Percentiles rank a stretch among this genome's conserved stretches.
phyloP scores from a whole-genome alignment of 2,329 filamentous ascomycete species.

The Colletotrichum chrysophilum region DNA sequence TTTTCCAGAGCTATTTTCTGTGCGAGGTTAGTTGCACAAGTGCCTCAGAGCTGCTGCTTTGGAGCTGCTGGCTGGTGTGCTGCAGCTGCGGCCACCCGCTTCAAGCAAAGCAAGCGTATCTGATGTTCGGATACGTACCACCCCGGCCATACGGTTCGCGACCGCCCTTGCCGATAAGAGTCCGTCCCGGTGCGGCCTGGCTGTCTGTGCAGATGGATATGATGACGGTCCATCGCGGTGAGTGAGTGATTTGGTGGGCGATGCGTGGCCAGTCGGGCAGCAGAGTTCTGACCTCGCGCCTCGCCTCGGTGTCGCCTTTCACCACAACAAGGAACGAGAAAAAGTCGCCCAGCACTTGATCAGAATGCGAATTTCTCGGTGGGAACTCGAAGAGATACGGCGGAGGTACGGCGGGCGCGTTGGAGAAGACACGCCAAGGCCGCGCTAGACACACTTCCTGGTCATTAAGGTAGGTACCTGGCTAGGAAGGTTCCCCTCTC shows the following conservation, averaged over 20 bases:
- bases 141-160: not conserved
- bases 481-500: not conserved
- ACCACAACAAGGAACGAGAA: not conserved
- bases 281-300: not conserved
- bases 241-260: not conserved
- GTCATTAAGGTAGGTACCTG: not conserved
- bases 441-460: conserved; percentile 12
- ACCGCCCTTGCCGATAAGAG: conserved; percentile 10
- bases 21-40: not conserved
- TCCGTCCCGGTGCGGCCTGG: not conserved
- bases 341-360: not conserved
- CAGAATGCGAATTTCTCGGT: not conserved
- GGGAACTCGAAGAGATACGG: not conserved
- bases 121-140: not conserved
- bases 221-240: not conserved
- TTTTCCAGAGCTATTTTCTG: not conserved
- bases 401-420: not conserved
- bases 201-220: not conserved
- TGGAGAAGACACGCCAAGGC: not conserved
- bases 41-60: not conserved
- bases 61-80: not conserved
- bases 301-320: not conserved
- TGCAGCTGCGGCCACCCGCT: not conserved
- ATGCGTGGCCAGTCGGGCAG: not conserved
- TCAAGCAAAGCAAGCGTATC: not conserved